Evolutionary conservation across 2,329 filamentous ascomycete species (phyloP).

Genomic region (Stagonosporopsis rhizophila): DNA sequence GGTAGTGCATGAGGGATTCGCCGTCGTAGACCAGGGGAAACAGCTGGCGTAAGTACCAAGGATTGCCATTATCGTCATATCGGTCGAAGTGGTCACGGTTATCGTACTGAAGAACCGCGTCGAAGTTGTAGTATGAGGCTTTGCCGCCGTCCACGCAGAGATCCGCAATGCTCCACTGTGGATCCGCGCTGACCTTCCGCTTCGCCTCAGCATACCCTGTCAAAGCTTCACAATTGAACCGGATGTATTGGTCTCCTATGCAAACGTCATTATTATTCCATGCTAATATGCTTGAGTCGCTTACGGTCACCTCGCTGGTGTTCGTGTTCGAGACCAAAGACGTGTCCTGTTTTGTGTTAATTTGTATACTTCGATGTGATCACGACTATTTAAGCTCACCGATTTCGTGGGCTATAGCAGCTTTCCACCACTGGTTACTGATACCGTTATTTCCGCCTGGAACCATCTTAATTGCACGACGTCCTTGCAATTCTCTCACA

Average conservation of each 20-base stretch:
- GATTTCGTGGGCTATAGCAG: neutral
- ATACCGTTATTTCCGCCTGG: neutral
- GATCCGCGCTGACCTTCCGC: neutral
- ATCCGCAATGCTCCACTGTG: neutral
- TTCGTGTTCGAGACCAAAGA: neutral
- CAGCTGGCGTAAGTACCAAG: neutral
- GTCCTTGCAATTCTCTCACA: neutral
- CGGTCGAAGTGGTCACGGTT: neutral
- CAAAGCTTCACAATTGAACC: neutral
- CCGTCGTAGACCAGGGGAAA: neutral
- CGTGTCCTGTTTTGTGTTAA: neutral
- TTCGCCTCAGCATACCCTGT: neutral
- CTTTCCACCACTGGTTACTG: neutral
- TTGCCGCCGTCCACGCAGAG: neutral
- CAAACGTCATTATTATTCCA: neutral
- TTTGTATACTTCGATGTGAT: neutral
- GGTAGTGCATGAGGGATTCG: neutral
- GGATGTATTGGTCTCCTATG: neutral
- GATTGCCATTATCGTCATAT: neutral
- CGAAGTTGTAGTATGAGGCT: neutral
- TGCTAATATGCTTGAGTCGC: neutral
- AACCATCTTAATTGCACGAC: neutral
- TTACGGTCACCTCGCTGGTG: neutral
- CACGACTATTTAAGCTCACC: neutral
- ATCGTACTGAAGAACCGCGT: neutral